Base-by-base conservation (phyloP, 768 basidiomycete genomes). In the Dentipellis fragilis region DNA sequence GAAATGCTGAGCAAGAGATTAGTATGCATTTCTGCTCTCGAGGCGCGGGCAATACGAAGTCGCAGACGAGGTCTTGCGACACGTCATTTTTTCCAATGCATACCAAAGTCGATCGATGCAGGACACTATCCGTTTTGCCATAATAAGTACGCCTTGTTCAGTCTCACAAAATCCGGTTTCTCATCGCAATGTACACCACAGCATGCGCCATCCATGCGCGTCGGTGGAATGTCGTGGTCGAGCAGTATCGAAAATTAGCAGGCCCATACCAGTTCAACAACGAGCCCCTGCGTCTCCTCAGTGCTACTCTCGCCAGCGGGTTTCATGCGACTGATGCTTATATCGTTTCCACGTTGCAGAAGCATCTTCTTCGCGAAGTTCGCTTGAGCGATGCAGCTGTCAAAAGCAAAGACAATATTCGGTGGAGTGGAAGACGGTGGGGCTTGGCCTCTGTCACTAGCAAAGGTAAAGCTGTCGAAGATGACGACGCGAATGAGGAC, bases 221-320 rank as follows among this genome's bases (percentile, higher is more conserved):
- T 51, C 77, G 80, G 10, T 79, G 79, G 63, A 63, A 72, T 19
- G 71, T 76, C 10, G 80, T 88, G 14, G 80, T 90, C 14, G 86
- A 90, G 57, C 86, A 90, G 63, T 79, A 79, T 35, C 81, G 92
- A 22, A 87, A 87, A 59, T 70, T 97, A 35, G 81, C 89, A 55
- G 83, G 79, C 35, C 70, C 72, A 0, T 75, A 92, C 64, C 92
- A 95, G 64, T 93, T 89, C 73, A 86, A 93, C 64, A 88, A 92
- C 53, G 91, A 94, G 42, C 86, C 92, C 0, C 71, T 88, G 11
- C 83, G 91, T 6, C 77, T 97, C 49, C 76, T 95, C 19, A 65
- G 86, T 3, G 85, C 87, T 0, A 79, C 80, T 0, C 76, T 96
- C 3, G 81, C 84, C 0, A 83, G 84, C 56, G 90, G 91, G 0